These are phyloP conservation scores for Lentinula lateritia DNA, from an alignment of 768 basidiomycete genomes.

Conservation along the genomic window DNA sequence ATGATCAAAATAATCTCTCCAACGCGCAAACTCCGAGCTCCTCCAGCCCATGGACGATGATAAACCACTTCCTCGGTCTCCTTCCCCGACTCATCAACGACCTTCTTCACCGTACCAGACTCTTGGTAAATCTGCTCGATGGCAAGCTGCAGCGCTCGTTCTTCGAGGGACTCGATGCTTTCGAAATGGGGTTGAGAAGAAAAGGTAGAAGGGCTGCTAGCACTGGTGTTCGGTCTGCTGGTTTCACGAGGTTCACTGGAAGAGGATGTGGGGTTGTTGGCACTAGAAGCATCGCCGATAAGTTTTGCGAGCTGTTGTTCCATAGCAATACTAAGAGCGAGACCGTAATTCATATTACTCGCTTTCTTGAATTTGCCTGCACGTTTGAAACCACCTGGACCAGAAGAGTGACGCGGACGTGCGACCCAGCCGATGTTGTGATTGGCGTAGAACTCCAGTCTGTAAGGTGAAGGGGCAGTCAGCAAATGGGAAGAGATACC, in stretches of 20 bases:
- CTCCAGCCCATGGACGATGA: conserved; percentile 69
- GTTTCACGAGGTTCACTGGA: conserved; percentile 28
- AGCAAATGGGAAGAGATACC: not conserved
- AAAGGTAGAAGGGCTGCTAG: not conserved
- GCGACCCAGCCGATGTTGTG: conserved; percentile 70
- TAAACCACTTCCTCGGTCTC: conserved; percentile 19
- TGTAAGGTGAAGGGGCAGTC: not conserved
- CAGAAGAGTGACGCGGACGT: conserved; percentile 65
- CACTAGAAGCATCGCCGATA: conserved; percentile 12
- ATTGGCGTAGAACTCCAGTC: conserved; percentile 68
- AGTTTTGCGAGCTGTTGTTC: conserved; percentile 46
- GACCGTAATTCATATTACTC: conserved; percentile 77
- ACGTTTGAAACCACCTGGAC: conserved; percentile 84
- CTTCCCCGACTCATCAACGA: not conserved
- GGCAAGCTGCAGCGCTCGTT: conserved; percentile 67
- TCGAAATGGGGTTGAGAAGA: conserved; percentile 3
- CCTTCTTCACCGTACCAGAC: conserved; percentile 23
- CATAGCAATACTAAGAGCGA: conserved; percentile 58
- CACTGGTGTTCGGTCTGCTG: conserved; percentile 23
- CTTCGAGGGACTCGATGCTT: conserved; percentile 55
- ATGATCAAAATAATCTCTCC: conserved; percentile 79
- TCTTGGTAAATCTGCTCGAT: conserved; percentile 68
- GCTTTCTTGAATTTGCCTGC: conserved; percentile 91
- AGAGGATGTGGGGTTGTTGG: not conserved
- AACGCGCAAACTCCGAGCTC: conserved; percentile 68